Evolutionary conservation across 2,329 filamentous ascomycete species (phyloP).

Genomic region (Fusarium subtropicale): DNA sequence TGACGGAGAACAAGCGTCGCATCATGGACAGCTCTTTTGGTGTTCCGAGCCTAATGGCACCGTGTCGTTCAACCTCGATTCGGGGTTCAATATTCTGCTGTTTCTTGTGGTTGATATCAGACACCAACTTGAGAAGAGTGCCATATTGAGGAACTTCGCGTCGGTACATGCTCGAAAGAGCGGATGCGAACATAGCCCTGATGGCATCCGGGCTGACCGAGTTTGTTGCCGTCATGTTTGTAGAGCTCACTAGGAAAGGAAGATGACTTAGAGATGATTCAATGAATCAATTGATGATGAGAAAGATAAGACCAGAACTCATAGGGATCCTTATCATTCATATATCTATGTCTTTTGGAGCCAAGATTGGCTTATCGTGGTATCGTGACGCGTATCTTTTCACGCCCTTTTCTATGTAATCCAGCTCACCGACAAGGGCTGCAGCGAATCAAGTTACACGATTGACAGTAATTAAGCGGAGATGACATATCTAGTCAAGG

Average conservation of each 20-base stretch:
- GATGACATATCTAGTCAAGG: neutral
- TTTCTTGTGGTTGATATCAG: constrained; percentile 40
- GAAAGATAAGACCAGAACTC: neutral
- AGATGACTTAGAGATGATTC: rapidly evolving
- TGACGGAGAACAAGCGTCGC: constrained; percentile 57
- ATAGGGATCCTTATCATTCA: neutral
- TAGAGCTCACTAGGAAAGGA: neutral
- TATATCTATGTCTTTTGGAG: neutral
- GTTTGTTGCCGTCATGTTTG: constrained; percentile 9
- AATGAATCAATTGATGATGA: neutral
- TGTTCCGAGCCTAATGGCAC: constrained; percentile 62
- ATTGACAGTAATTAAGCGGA: neutral
- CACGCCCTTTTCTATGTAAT: constrained; percentile 25
- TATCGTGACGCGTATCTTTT: constrained; percentile 1
- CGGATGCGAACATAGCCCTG: constrained; percentile 45
- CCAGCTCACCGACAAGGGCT: constrained; percentile 4
- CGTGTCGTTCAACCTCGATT: constrained; percentile 53
- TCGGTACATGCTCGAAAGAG: constrained; percentile 53
- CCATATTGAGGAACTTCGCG: constrained; percentile 53
- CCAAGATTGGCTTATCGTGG: neutral
- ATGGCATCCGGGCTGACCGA: constrained; percentile 20
- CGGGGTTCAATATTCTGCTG: constrained; percentile 3
- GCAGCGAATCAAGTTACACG: constrained; percentile 11
- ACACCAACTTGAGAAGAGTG: constrained; percentile 49
- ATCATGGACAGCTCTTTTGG: constrained; percentile 57